Base-by-base conservation (phyloP, 306 rosid genomes). In the Ceratonia siliqua region DNA sequence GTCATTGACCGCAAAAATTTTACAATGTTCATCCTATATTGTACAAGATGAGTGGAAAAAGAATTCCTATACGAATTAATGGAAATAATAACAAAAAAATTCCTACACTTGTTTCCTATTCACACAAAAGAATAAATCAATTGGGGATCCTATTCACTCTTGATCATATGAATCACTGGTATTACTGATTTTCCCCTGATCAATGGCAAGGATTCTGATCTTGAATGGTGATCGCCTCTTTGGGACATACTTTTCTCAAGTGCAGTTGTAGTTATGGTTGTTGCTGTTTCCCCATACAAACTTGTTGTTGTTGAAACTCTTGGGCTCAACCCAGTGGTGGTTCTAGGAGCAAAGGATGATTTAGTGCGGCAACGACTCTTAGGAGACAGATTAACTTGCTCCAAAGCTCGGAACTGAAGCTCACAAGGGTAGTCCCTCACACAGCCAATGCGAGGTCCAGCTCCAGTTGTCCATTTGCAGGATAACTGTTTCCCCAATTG, bases 391-490 rank as follows among this genome's bases (percentile, higher is more conserved):
- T 75, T 86, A 67, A 95, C 96, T 79, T 95, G 89, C 85, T 95
- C 98, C 74, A 95, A 78, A 11, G 97, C 99, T 42, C 79, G 80
- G 61, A 90, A 74, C 82, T 87, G 98, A 36, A 95, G 98, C 82
- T 90, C 92, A 0, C 87, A 83, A 12, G 99, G 99, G 64, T 92
- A 92, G 83, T 92, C 97, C 76, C 97, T 79, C 2, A 95, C 94
- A 14, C 99, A 95, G 4, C 99, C 90, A 12, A 95, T 95, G 61
- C 99, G 91, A 0, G 99, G 99, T 22, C 99, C 99, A 0, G 96
- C 99, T 53, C 99, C 99, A 0, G 99, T 92, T 41, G 99, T 95
- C 99, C 99, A 95, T 79, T 88, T 95, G 87, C 88, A 92, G 1
- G 99, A 95, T 69, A 95, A 73, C 62, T 95, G 98, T 65, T 89